Base-by-base conservation (phyloP, 768 basidiomycete species). In the Boletellus emodensis region DNA sequence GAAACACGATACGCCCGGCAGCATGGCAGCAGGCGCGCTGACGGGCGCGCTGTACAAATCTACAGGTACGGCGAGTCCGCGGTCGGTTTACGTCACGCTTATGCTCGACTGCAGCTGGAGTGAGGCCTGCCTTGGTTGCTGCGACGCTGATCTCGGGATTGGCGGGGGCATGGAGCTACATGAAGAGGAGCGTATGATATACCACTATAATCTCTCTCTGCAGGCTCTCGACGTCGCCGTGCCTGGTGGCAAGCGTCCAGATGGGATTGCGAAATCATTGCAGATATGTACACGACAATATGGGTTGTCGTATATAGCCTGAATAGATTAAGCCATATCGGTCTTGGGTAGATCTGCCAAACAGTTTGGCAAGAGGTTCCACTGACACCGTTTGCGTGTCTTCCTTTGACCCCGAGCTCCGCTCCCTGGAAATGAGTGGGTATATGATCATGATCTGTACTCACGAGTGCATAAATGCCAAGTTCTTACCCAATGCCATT, bases 1-100 rank as follows among this genome's bases (percentile, higher is more conserved):
- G 55, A 82, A 87, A 69, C 95, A 98, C 69, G 96, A 99, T 67
- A 84, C 81, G 40, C 76, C 82, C 57, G 94, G 94, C 54, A 92
- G 90, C 61, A 92, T 98, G 85, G 80, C 82, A 38, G 94, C 95
- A 50, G 95, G 94, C 30, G 94, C 83, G 35, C 63, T 93, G 60
- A 94, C 92, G 53, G 95, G 95, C 50, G 87, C 83, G 32, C 70
- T 98, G 53, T 98, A 83, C 81, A 97, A 93, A 72, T 89, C 88
- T 33, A 95, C 95, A 54, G 92, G 95, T 95, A 71, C 64, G 84
- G 57, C 70, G 70, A 62, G 58, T 55, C 58, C 64, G 54, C 54
- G 48, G 57, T 56, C 46, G 46, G 48, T 58, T 59, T 63, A 66
- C 65, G 73, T 72, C 61, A 70, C 63, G 71, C 69, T 73, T 62